Evolutionary conservation across 1,284 basidiomycete genomes (phyloP), one percentile per base, ranked within the genome.

Genomic region (Austroboletus novae-zelandiae): DNA sequence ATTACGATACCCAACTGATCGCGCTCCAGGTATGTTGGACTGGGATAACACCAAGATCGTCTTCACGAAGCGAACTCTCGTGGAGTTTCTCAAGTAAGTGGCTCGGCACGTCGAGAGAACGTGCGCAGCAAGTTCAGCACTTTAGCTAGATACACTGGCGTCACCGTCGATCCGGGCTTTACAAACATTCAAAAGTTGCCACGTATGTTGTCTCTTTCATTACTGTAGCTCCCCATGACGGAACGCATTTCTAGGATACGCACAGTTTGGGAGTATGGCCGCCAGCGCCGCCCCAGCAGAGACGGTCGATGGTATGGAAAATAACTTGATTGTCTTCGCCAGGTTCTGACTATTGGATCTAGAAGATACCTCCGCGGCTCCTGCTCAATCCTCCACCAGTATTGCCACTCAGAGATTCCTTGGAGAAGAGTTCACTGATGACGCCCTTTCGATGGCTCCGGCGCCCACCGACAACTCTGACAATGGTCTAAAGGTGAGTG

Each of bases 11-110:
- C n/a, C 39, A 40, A 49, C 11, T 14, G 14, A 45, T 18, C 42
- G 34, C 25, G 50, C 42, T 27, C 7, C 46, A 87, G 86, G 86
- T 48, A 79, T 86, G 81, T 71, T 89, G 55, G 86, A 89, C 66
- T 89, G 86, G 86, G 86, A 89, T 59, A 62, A 65, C 9, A 86
- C 84, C 37, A 78, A 68, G 50, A 85, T 89, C 51, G 78, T 89
- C 31, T 88, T 89, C 64, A 88, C 84, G 5, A 89, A 89, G 62
- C 78, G 86, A 29, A 71, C 78, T 40, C 70, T 89, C 54, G 74
- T 87, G 47, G 86, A 89, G 62, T 89, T 89, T 61, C 70, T 88
- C 52, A 87, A 83, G 84, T 86, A 67, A 59, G 75, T 69, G 40
- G n/a, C 39, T 48, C 44, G 31, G 39, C 31, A 32, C 47, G 40